Evolutionary conservation across 2,329 filamentous ascomycete species (phyloP), one percentile per base, ranked within the genome.

Genomic region (Colletotrichum nymphaeae): DNA sequence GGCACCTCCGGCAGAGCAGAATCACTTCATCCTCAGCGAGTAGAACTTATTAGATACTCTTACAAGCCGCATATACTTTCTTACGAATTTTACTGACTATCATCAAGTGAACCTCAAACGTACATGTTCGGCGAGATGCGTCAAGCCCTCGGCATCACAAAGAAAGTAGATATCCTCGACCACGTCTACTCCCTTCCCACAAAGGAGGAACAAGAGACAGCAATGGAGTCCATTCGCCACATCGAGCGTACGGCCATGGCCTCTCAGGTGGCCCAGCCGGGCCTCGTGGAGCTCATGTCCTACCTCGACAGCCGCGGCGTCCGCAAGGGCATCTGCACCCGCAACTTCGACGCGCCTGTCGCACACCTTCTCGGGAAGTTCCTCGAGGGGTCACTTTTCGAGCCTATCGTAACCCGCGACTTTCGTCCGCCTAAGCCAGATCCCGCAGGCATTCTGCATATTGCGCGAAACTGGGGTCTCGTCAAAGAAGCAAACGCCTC

Each of bases 101-200:
- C 0, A 2, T 56, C 14, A 75, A 97, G 95, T 81, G 86, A 95
- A 71, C 96, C 96, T 0, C 96, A 98, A 83, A 97, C 93, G 77
- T 94, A 98, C 88, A 99, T 98, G 96, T 98, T 98, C 84, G 82
- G 84, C 24, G 89, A 97, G 80, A 98, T 99, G 96, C 93, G 92
- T 76, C 80, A 85, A 16, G 92, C 91, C 8, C 89, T 98, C 19
- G 87, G 86, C 63, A 98, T 98, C 77, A 81, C 90, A 75, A 93
- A 92, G 80, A 83, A 86, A 46, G 86, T 87, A 78, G 97, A 99
- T 83, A 98, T 99, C 80, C 92, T 99, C 55, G 92, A 95, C 74
- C 94, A 98, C 84, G 92, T 98, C 80, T 92, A 95, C 80, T 84
- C 87, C 2, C 91, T 98, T 0, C 91, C 95, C 0, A 86, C 88